Evolutionary conservation across 345 rosid genomes (phyloP), one percentile per base, ranked within the genome.

Genomic region (Pugionium cornutum): DNA sequence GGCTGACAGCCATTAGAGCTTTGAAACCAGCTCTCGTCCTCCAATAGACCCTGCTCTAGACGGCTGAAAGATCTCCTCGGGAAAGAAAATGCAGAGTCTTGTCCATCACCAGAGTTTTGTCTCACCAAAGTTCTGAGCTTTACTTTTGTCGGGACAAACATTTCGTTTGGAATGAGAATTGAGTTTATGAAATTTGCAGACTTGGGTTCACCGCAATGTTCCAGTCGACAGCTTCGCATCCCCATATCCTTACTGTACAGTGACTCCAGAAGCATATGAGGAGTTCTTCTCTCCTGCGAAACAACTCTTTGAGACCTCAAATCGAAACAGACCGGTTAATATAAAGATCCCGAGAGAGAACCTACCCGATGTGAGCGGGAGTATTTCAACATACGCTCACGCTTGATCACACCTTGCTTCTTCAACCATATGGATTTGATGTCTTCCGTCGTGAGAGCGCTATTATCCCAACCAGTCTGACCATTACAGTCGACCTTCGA

Each of bases 321-420:
- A 41, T 39, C 10, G 10, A 42, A 52, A 32, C 51, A 27, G 27
- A 58, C 30, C 3, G 2, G 11, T 29, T 43, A 18, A 34, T 44
- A 42, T 37, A 51, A 49, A 55, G 60, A 57, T 48, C 36, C 4
- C 0, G 30, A 49, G 51, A 40, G 68, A 53, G 64, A 29, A 1
- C 6, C 49, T 83, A 92, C 97, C 81, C 83, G 78, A 40, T 87
- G 81, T 6, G 98, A 92, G 37, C 80, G 89, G 0, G 97, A 92
- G 81, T 87, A 89, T 64, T 78, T 86, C 78, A 83, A 75, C 91
- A 89, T 87, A 31, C 90, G 74, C 8, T 86, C 94, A 76, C 97
- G 75, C 77, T 70, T 84, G 53, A 76, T 51, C 35, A 54, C 67
- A 51, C 89, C 91, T 61, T 80, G 89, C 79, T 77, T 86, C 68